Evolutionary conservation across 2,329 filamentous ascomycete species (phyloP).

Genomic region (Ophiostoma sp.): DNA sequence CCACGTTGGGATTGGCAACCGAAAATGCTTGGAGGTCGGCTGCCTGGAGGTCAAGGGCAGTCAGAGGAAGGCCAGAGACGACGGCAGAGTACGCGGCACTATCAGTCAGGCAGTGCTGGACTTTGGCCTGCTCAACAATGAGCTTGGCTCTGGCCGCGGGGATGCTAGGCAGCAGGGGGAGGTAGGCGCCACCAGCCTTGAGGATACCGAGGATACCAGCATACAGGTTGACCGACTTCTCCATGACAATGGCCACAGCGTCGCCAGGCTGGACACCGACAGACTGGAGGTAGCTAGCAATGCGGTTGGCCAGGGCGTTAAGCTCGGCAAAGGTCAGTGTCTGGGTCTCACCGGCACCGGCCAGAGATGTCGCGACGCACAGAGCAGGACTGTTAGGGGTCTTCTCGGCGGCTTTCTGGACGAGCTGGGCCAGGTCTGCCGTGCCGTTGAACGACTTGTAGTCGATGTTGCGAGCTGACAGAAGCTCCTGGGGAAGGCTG

Average conservation of each 20-base stretch:
- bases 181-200: slow-evolving; percentile 75
- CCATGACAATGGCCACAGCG: slow-evolving; percentile 72
- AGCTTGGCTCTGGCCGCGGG: slow-evolving; percentile 69
- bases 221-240: slow-evolving; percentile 79
- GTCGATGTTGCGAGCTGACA: slow-evolving; percentile 48
- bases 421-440: slow-evolving; percentile 45
- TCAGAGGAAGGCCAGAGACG: slow-evolving; percentile 11
- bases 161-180: slow-evolving; percentile 71
- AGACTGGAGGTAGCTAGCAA: slow-evolving; percentile 58
- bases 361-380: slow-evolving; percentile 53
- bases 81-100: slow-evolving; percentile 20
- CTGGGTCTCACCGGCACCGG: slow-evolving; percentile 31
- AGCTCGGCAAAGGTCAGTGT: slow-evolving; percentile 62
- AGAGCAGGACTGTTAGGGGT: slow-evolving; percentile 57
- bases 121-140: slow-evolving; percentile 67
- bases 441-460: slow-evolving; percentile 34
- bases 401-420: slow-evolving; percentile 48
- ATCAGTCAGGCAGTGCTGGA: slow-evolving; percentile 58
- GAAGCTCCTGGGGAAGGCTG: slow-evolving; percentile 32
- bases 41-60: slow-evolving; percentile 36
- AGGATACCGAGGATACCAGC: slow-evolving; percentile 76
- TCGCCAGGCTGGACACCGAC: slow-evolving; percentile 47
- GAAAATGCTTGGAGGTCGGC: slow-evolving; percentile 29
- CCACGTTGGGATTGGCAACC: slow-evolving; percentile 35
- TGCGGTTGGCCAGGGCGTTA: slow-evolving; percentile 62